A percentile compares a stretch with the other conserved stretches of the same genome.
These are phyloP conservation scores for Microbotryum violaceum DNA, from an alignment of 1,284 basidiomycete species.

Conservation along the genomic window DNA sequence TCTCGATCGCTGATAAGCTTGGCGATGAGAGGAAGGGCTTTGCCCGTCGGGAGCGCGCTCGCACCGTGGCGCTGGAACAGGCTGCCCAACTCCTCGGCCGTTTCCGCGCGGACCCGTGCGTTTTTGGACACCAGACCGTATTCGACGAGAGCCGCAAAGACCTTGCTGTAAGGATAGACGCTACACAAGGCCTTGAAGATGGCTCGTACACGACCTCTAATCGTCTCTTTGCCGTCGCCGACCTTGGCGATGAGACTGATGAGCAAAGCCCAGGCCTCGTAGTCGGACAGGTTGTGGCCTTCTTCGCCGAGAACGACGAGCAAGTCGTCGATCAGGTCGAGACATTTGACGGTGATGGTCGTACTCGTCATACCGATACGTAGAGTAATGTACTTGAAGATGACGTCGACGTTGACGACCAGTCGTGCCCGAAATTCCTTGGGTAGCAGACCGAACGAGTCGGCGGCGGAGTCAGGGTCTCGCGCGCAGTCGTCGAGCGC, in stretches of 20 bases:
- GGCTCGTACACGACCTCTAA: slow-evolving; percentile 44
- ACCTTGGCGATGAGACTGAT: slow-evolving; percentile 83
- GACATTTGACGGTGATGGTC: slow-evolving; percentile 76
- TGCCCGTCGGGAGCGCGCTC: slow-evolving; percentile 57
- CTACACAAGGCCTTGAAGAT: slow-evolving; percentile 47
- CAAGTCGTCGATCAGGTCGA: slow-evolving; percentile 79
- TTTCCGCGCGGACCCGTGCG: slow-evolving; percentile 78
- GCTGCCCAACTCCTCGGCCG: slow-evolving; percentile 68
- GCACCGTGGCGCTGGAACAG: slow-evolving; percentile 77
- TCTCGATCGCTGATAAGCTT: slow-evolving; percentile 82
- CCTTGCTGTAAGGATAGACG: slow-evolving; percentile 79
- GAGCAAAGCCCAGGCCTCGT: slow-evolving; percentile 80
- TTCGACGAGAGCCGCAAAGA: slow-evolving; percentile 78
- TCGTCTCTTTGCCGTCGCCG: slow-evolving; percentile 47
- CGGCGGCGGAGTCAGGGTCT: slow-evolving; percentile 52
- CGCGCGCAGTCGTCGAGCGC: slow-evolving; percentile 62
- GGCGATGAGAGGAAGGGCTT: slow-evolving; percentile 71
- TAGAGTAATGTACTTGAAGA: slow-evolving; percentile 88
- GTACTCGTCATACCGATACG: slow-evolving; percentile 89
- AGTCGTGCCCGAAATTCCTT: slow-evolving; percentile 62
- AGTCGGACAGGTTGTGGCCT: slow-evolving; percentile 77
- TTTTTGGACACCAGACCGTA: slow-evolving; percentile 81
- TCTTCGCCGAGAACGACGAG: slow-evolving; percentile 60
- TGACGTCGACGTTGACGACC: slow-evolving; percentile 81
- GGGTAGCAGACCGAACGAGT: slow-evolving; percentile 50